Evolutionary conservation across 2,329 filamentous ascomycete species (phyloP), one percentile per base, ranked within the genome.

Genomic region (Bipolaris gigantea): DNA sequence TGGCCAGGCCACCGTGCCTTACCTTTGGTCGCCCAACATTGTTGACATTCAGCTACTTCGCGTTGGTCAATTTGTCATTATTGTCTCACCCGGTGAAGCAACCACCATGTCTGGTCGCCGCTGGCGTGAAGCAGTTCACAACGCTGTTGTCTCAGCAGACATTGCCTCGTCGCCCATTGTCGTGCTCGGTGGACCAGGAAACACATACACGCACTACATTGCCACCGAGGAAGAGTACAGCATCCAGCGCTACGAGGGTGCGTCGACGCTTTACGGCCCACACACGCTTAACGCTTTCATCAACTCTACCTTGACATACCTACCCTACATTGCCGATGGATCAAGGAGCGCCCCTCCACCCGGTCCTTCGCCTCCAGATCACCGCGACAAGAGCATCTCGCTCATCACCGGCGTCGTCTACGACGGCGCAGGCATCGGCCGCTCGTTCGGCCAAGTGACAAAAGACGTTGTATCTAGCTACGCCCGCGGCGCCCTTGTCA

Each of bases 241-340:
- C 11, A 80, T 94, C 41, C 93, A 97, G 76, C 87, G 93, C 9
- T 97, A 97, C 75, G 93, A 97, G 76, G 93, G 92, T n/a, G 93
- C 90, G 0, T 93, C 89, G 6, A 97, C 93, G 0, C 84, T 97
- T 2, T 94, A 89, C 71, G 93, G 93, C 0, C 89, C 83, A 2
- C 85, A 92, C 73, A 90, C 91, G 0, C 82, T 97, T 10, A 85
- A 89, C 33, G 93, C 92, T 0, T 94, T 94, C 77, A 89, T 97
- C 76, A 92, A 95, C 73, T 80, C 93, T 39, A 92, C 90, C 0
- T 79, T 92, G n/a, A 83, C 81, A 0, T 85, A 88, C 71, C 83
- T 94, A 3, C 81, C 81, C 15, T 88, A 87, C 70, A 83, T 95
- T 3, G 79, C 80, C 10, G 77, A 78, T 41, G 55, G 63, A 2